Evolutionary conservation across 2,329 filamentous ascomycete genomes (phyloP), one percentile per base, ranked within the genome.

Genomic region (Monilinia vaccinii-corymbosi): DNA sequence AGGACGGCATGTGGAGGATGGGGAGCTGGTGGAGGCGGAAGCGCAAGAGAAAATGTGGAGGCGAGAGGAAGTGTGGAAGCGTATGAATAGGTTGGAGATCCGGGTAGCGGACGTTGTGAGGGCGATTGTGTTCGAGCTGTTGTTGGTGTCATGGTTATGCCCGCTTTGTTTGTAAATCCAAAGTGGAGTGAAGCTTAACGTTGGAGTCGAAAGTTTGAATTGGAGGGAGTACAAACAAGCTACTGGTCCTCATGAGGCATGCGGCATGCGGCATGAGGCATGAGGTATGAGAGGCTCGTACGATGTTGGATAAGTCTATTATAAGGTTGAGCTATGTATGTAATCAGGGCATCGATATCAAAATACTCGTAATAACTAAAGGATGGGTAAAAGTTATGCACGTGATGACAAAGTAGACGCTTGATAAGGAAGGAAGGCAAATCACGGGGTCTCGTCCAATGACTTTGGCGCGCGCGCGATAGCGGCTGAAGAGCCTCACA

Each of bases 61-160:
- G 68, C 67, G 32, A 84, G 72, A 7, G 80, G 82, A 67, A 83
- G 82, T 21, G 83, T 86, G 45, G 82, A 85, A 60, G 83, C 81
- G 70, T 84, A 78, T 16, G 84, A 85, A 71, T 81, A 85, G 28
- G 83, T 80, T 44, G 84, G 84, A 21, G 83, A 86, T n/a, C 74
- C 73, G 7, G 84, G 84, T n/a, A 86, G 76, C 1, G 81, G 79
- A 21, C 82, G 82, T 0, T 77, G 79, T 38, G 79, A 76, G 38
- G 81, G 81, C 31, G 81, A 80, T 40, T 73, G 73, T 34, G 75
- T 72, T 34, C 66, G 67, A 40, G 66, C 58, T 48, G 63, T 66
- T 16, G 59, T 63, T 59, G 62, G 42, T 60, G 61, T 51, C 51
- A 58, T 61, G 53, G 51, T 18, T 45, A 36, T 36, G 44, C 60